phyloP scores from a whole-genome alignment of 1,139 yeast species.

The Nakaseomyces delphensis region DNA sequence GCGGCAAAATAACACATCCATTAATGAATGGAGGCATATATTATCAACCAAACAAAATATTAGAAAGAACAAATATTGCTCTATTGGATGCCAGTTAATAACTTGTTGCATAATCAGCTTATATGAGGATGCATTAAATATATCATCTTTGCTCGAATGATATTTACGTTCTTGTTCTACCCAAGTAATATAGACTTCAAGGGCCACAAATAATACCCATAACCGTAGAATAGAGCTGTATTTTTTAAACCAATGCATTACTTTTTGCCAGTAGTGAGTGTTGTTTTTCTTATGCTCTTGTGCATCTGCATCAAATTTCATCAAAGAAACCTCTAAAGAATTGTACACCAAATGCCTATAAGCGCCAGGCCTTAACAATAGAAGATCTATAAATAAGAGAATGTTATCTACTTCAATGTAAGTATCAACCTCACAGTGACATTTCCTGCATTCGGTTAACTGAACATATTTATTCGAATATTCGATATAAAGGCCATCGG shows the following conservation, averaged over 20 bases:
- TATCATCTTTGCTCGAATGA: not conserved
- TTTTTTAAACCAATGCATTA: conserved; percentile 19
- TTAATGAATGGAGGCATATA: conserved; percentile 41
- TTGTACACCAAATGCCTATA: conserved; percentile 84
- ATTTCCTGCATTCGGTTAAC: conserved; percentile 65
- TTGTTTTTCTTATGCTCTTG: conserved; percentile 8
- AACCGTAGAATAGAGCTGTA: conserved; percentile 38
- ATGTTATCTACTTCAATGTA: conserved; percentile 88
- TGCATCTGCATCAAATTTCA: conserved; percentile 8
- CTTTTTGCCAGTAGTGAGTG: not conserved
- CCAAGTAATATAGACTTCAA: conserved; percentile 89
- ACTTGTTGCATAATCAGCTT: conserved; percentile 33
- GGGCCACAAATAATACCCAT: conserved; percentile 58
- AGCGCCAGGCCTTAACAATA: conserved; percentile 80
- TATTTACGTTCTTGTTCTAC: conserved; percentile 69
- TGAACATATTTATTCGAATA: conserved; percentile 75
- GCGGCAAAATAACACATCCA: conserved; percentile 23
- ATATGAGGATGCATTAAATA: not conserved
- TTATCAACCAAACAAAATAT: conserved; percentile 55
- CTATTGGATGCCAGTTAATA: conserved; percentile 38
- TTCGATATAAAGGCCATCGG: conserved; percentile 55
- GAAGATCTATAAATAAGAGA: conserved; percentile 69
- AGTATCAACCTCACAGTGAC: conserved; percentile 74
- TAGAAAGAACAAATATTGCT: conserved; percentile 64
- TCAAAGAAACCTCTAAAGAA: conserved; percentile 35